Evolutionary conservation across 495 filamentous ascomycete species (phyloP).

Genomic region (Penicillium malachiteum): DNA sequence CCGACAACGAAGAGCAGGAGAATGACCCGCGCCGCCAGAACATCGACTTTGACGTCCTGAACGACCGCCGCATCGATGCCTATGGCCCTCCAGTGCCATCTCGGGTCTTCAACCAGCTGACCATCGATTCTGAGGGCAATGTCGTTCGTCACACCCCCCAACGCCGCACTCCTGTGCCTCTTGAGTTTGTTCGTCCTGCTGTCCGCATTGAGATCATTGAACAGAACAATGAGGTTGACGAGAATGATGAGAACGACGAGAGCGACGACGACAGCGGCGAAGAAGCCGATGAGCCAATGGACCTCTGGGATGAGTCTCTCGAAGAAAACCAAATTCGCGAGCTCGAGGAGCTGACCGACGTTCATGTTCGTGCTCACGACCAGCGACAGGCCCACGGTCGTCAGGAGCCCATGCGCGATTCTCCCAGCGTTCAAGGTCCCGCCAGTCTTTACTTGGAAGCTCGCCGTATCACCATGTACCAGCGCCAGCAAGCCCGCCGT

Average conservation of each 20-base stretch:
- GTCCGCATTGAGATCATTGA: no score
- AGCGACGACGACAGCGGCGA: not conserved
- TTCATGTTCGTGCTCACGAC: not conserved
- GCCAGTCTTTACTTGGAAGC: constrained; percentile 22
- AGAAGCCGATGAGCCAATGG: not conserved
- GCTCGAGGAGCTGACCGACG: not conserved
- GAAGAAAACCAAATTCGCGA: not conserved
- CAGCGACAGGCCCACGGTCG: not conserved
- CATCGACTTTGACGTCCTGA: not conserved
- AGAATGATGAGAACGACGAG: not conserved
- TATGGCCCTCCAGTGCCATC: not conserved
- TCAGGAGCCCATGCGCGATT: constrained; percentile 3
- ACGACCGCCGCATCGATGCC: not conserved
- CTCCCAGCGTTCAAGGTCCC: not conserved
- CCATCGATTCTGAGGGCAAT: not conserved
- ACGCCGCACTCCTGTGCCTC: no score
- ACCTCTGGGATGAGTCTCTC: not conserved
- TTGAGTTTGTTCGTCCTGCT: no score
- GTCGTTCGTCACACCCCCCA: not conserved
- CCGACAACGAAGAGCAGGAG: not conserved
- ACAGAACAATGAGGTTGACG: no score
- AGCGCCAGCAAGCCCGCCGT: constrained; percentile 14
- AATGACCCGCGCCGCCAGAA: not conserved
- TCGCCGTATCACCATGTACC: constrained; percentile 22
- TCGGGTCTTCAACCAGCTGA: not conserved